Base-by-base conservation (phyloP, 2,329 filamentous ascomycete genomes). In the Graphilbum fragrans region DNA sequence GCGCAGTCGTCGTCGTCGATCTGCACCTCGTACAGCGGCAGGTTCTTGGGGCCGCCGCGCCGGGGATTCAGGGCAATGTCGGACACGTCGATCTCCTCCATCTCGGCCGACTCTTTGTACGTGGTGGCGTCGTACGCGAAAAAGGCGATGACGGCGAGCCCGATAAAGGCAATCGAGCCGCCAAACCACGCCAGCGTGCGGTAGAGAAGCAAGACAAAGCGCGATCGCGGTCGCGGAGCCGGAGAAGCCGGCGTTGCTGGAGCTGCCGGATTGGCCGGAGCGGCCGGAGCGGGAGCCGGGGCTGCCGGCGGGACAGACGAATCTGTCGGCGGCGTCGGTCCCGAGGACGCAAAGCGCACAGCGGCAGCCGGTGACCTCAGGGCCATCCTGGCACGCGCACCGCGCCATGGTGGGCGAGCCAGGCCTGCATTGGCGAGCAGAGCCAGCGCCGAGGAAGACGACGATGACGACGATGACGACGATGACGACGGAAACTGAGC, bases 61-160 rank as follows among this genome's bases (percentile, higher is more conserved):
- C 80, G 75, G 2, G 92, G 92, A 43, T 78, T 79, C 41, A 98
- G 66, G 1, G 92, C 92, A 29, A 86, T 64, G 51, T 86, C 74
- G 2, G 88, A 88, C n/a, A 98, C 82, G 38, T 81, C 73, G 44
- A 94, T 78, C 52, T 95, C 88, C 49, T 68, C 66, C 21, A 72
- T 69, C 7, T 70, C 74, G 2, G 74, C 64, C 37, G 80, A 69
- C 49, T 87, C 82, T 45, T 76, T 79, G 65, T 98, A 98, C 14
- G 92, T 98, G 37, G 78, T 82, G 10, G 88, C 82, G 65, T 98
- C 92, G 64, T 94, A 98, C 52, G 92, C 52, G 63, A 98, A 98
- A 69, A 98, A 95, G 38, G 70, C 82, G 18, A 87, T 61, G 7
- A 96, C 70, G 6, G 83, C 69, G 4, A 72, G 64, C 27, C 82